phyloP scores from a whole-genome alignment of 2,329 filamentous ascomycete species.

The Penicillium expansum region DNA sequence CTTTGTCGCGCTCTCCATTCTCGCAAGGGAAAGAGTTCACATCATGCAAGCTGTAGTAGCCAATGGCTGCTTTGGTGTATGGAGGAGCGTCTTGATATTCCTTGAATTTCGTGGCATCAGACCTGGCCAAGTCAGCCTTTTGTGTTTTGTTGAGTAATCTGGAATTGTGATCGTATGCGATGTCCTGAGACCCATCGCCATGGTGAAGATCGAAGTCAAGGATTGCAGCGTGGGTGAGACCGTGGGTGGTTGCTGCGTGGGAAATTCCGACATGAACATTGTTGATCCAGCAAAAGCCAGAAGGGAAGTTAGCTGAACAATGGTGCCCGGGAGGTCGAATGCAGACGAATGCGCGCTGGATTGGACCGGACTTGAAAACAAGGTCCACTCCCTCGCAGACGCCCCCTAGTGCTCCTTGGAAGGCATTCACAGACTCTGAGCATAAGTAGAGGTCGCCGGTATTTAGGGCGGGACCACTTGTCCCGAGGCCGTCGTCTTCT shows the following conservation, averaged over 20 bases:
- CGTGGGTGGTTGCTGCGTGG: slow-evolving; percentile 78
- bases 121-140: slow-evolving; percentile 31
- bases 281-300: slow-evolving; percentile 98
- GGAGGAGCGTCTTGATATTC: slow-evolving; percentile 49
- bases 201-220: slow-evolving; percentile 91
- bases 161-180: slow-evolving; percentile 77
- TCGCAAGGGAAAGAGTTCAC: slow-evolving; percentile 99
- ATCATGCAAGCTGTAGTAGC: slow-evolving; percentile 95
- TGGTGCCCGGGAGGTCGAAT: slow-evolving; percentile 94
- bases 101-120: neutral
- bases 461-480: slow-evolving; percentile 60
- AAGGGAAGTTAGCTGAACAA: slow-evolving; percentile 83
- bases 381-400: slow-evolving; percentile 90
- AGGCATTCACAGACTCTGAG: slow-evolving; percentile 76
- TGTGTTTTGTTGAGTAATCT: slow-evolving; percentile 66
- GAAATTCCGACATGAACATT: slow-evolving; percentile 97
- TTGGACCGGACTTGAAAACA: slow-evolving; percentile 65
- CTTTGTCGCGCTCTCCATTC: slow-evolving; percentile 85
- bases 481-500: slow-evolving; percentile 43
- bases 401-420: slow-evolving; percentile 87
- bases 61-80: slow-evolving; percentile 83
- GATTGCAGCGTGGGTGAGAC: slow-evolving; percentile 88
- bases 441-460: slow-evolving; percentile 91
- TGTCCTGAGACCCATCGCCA: slow-evolving; percentile 91
- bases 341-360: slow-evolving; percentile 81